Conservation (phyloP, 805 yeast species). For the Brettanomyces nanus region DNA sequence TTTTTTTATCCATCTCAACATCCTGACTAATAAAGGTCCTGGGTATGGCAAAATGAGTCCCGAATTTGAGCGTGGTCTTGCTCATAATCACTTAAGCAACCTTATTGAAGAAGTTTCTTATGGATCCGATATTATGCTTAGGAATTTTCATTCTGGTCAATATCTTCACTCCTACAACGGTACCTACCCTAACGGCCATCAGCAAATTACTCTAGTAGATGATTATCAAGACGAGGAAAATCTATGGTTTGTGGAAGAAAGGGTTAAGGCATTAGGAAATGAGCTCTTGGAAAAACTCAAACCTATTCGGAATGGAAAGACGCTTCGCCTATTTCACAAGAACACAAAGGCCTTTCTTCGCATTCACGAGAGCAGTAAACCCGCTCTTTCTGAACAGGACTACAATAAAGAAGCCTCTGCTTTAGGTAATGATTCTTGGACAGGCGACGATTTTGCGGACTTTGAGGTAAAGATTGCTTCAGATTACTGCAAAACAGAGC, state of each 20-base stretch:
- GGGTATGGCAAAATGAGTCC: constrained; percentile 62
- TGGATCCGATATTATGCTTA: constrained; percentile 65
- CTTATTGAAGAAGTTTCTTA: constrained; percentile 59
- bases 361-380: constrained; percentile 56
- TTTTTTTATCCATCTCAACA: constrained; percentile 49
- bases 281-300: constrained; percentile 27
- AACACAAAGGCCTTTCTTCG: constrained; percentile 60
- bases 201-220: constrained; percentile 70
- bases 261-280: constrained; percentile 28
- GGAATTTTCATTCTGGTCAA: constrained; percentile 67
- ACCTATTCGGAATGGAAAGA: constrained; percentile 38
- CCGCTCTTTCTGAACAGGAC: constrained; percentile 87
- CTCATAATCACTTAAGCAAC: constrained; percentile 29
- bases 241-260: constrained; percentile 62
- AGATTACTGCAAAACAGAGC: constrained; percentile 26
- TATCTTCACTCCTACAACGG: constrained; percentile 74
- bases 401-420: constrained; percentile 80
- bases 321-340: constrained; percentile 63
- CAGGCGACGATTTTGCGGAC: constrained; percentile 37
- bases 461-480: constrained; percentile 53
- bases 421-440: constrained; percentile 52
- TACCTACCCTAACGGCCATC: constrained; percentile 48
- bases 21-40: constrained; percentile 41
- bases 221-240: constrained; percentile 55
- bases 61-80: constrained; percentile 53